A percentile compares a stretch with the other conserved stretches of the same genome.
Conservation (phyloP, 1,284 basidiomycete genomes). For the Leccinum pallidistipes region DNA sequence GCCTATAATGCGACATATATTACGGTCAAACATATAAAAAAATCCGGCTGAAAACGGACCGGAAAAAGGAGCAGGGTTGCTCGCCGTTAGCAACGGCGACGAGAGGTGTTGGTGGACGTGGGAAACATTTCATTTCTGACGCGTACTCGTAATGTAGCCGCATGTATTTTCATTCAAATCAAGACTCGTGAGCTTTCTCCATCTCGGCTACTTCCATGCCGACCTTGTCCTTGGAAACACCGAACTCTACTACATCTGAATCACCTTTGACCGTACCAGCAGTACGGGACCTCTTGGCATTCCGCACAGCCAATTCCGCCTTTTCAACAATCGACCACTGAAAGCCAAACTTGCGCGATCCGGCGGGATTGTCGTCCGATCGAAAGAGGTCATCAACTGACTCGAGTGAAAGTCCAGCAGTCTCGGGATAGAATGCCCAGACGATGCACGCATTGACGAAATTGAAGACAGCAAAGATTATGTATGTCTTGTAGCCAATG, state of each 20-base stretch:
- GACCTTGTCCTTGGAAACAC: neutral
- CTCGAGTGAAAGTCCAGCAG: conserved; percentile 13
- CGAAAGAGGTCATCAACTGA: conserved; percentile 10
- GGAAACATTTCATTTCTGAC: no score
- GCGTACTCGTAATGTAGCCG: no score
- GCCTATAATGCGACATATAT: no score
- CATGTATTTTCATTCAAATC: neutral
- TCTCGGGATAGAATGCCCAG: conserved; percentile 18
- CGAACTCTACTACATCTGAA: neutral
- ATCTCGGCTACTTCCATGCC: neutral
- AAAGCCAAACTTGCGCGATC: neutral
- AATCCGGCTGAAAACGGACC: no score
- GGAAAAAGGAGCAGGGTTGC: no score
- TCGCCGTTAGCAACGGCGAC: no score
- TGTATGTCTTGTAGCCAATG: conserved; percentile 19
- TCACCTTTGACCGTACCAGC: neutral
- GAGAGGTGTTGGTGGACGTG: no score
- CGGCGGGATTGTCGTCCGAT: neutral
- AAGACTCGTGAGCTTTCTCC: neutral
- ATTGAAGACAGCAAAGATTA: conserved; percentile 16
- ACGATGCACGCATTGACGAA: conserved; percentile 17
- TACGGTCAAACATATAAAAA: no score
- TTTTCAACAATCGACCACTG: conserved; percentile 9
- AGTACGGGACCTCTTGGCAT: neutral
- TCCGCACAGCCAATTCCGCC: neutral